Conservation (phyloP, 495 filamentous ascomycete species). For the Penicillium argentinense region DNA sequence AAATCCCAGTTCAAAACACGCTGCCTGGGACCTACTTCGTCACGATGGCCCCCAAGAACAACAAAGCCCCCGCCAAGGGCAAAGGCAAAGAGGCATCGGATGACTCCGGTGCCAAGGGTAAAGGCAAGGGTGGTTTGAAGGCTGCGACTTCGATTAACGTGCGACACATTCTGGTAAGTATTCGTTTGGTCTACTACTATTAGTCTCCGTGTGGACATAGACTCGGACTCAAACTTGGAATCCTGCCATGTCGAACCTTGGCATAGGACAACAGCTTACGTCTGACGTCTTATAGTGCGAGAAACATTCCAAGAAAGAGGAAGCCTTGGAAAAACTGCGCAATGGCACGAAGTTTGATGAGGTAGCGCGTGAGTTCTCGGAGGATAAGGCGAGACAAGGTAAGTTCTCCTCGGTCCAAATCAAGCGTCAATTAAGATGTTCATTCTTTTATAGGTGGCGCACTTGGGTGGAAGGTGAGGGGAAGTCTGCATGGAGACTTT, state of each 20-base stretch:
- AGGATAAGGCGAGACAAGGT: conserved; percentile 88
- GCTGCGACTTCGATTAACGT: conserved; percentile 80
- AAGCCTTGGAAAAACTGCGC: conserved; percentile 74
- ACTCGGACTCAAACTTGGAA: too few relatives aligned
- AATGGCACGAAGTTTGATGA: conserved; percentile 83
- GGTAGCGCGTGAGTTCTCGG: conserved; percentile 81
- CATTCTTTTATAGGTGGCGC: conserved; percentile 58
- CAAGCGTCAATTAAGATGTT: too few relatives aligned
- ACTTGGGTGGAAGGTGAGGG: conserved; percentile 81
- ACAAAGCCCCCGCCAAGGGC: conserved; percentile 22
- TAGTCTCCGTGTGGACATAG: too few relatives aligned
- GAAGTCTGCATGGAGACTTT: conserved; percentile 70
- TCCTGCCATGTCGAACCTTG: not conserved
- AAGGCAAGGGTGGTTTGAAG: conserved; percentile 57
- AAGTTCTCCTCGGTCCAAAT: conserved; percentile 14
- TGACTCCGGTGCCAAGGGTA: conserved; percentile 21
- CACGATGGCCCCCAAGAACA: conserved; percentile 57
- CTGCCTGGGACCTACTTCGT: too few relatives aligned
- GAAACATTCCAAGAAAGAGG: conserved; percentile 86
- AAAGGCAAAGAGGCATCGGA: conserved; percentile 42
- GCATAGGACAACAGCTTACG: not conserved
- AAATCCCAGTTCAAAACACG: too few relatives aligned
- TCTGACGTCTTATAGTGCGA: conserved; percentile 66
- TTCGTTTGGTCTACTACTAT: conserved; percentile 1
- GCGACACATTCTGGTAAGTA: conserved; percentile 77